These are phyloP conservation scores for Solanum ahanhuiri DNA, from an alignment of 257 asterid genomes.

Conservation along the genomic window DNA sequence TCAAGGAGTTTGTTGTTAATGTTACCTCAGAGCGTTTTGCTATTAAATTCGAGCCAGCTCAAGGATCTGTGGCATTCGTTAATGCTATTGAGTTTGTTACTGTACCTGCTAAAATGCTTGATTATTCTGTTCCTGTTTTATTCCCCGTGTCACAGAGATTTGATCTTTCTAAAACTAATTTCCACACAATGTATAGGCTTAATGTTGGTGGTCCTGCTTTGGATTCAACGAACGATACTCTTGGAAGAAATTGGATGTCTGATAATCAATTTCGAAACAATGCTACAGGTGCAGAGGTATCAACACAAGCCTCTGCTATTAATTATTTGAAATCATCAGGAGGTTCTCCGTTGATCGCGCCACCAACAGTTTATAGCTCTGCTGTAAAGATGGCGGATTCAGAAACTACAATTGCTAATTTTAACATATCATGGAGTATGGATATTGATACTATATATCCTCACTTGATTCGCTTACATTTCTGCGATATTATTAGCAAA, in stretches of 20 bases:
- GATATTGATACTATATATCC: conserved; percentile 1
- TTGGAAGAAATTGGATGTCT: conserved; percentile 38
- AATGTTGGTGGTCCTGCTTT: conserved; percentile 44
- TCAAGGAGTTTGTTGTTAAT: conserved; percentile 33
- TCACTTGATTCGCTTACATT: conserved; percentile 8
- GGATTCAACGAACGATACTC: conserved; percentile 36
- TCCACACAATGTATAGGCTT: conserved; percentile 33
- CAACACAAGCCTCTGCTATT: neutral
- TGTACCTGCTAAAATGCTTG: conserved; percentile 27
- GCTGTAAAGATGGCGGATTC: conserved; percentile 5
- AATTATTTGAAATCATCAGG: conserved; percentile 2
- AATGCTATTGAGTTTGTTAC: conserved; percentile 47
- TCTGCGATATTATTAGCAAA: conserved; percentile 15
- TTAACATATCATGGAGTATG: conserved; percentile 10
- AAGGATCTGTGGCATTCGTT: conserved; percentile 35
- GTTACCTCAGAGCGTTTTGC: conserved; percentile 28
- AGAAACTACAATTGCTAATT: neutral
- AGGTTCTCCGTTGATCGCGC: conserved; percentile 1
- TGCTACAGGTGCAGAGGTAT: neutral
- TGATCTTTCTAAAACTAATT: conserved; percentile 20
- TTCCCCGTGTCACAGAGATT: conserved; percentile 28
- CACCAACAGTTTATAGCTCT: conserved; percentile 1
- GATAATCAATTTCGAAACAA: conserved; percentile 1
- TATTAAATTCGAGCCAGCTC: conserved; percentile 20
- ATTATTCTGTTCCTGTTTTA: conserved; percentile 20